Base-by-base conservation (phyloP, 1,139 yeast species). In the Scheffersomyces illinoinensis region DNA sequence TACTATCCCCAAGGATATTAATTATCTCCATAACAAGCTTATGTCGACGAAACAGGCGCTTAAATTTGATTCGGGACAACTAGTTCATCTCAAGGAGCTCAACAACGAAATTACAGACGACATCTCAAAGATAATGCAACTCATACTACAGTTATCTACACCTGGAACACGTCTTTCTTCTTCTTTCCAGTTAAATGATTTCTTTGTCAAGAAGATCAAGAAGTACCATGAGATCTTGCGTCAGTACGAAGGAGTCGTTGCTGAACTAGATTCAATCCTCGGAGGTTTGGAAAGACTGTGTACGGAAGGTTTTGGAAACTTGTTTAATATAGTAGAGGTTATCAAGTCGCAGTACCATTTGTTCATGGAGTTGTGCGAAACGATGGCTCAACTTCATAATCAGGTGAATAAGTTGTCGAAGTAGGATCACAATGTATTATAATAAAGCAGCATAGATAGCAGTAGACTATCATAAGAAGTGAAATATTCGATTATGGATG, bases 341-440 rank as follows among this genome's bases (percentile, higher is more conserved):
- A 82, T 95, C 46, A 87, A 88, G 65, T 92, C 90, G 65, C 98
- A 93, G 75, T 92, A 92, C 72, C 81, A 83, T 58, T 79, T 93
- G 63, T 93, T 93, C 74, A 91, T 95, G 93, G 97, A 93, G 67
- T 81, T 93, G 56, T 93, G 97, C 59, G 96, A 93, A 73, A 84
- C 88, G 47, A 88, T 93, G 68, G 98, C 98, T 1, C 97, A 90
- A 68, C 76, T 92, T 57, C 98, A 95, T 74, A 93, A 89, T 66
- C 87, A 86, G 59, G 88, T 89, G 33, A 59, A 54, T 53, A 63
- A 59, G 54, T 54, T 62, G 39, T 53, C 59, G 54, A 62, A 59
- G 58, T 61, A 47, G 53, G 18, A 33, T 10, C 17, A 33, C 4
- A 17, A 33, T 33, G 43, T 33, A 33, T 33, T 33, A 33, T 33